Evolutionary conservation across 768 basidiomycete genomes (phyloP), one percentile per base, ranked within the genome.

Genomic region (Termitomyces sp.): DNA sequence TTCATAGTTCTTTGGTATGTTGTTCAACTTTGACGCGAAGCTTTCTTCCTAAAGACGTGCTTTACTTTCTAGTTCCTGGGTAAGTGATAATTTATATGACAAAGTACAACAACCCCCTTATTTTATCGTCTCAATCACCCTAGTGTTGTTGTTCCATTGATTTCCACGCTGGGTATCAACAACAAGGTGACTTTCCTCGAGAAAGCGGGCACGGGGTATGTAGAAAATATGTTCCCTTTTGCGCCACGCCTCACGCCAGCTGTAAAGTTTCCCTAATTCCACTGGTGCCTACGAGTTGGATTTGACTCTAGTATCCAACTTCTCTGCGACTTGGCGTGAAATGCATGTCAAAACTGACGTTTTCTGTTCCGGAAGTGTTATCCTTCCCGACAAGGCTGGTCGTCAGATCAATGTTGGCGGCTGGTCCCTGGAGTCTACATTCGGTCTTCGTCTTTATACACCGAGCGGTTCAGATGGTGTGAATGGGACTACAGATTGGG

Each of bases 211-310:
- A 90, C 88, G 26, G 78, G 78, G 80, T 80, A 65, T 28, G 75
- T 59, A 22, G 6, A 30, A 49, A 44, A 16, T 28, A 30, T 18
- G 8, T 9, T 50, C 16, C 8, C 32, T 47, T 28, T 50, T 32
- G 54, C 57, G 1, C 51, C 52, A 28, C 57, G 46, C 56, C 43
- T 50, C 54, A 58, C 16, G 52, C 47, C 45, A 43, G 53, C 5
- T 38, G 22, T 42, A 10, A 56, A 81, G 81, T 36, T 83, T 75
- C 56, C 58, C 66, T 3, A 90, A 90, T 68, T 78, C 85, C 4
- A 90, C 90, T 16, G 90, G 88, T 9, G 88, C 88, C 1, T 91
- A 90, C 61, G 90, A 92, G 61, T 74, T 92, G 26, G 90, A 91
- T 64, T 68, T 85, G 42, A 83, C 77, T 30, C 72, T 91, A 35